A percentile compares a stretch with the other conserved stretches of the same genome.
These are phyloP conservation scores for Pochonia chlamydosporia DNA, from an alignment of 2,329 filamentous ascomycete genomes.

Conservation along the genomic window DNA sequence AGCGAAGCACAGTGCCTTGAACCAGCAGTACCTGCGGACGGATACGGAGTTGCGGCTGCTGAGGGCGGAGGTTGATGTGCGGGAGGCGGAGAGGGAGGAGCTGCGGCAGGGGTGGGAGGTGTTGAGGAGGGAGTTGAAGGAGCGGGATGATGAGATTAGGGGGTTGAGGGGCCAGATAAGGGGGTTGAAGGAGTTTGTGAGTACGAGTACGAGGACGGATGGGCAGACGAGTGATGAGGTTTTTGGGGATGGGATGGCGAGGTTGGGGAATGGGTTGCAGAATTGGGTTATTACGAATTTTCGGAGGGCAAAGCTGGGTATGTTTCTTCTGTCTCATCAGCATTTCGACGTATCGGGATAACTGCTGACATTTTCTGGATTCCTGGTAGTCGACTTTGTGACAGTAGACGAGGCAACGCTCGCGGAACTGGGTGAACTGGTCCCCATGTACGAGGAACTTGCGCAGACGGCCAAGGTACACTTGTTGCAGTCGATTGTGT, in stretches of 20 bases:
- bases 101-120: constrained; percentile 44
- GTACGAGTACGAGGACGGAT: constrained; percentile 56
- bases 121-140: constrained; percentile 37
- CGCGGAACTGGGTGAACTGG: constrained; percentile 39
- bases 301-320: constrained; percentile 53
- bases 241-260: constrained; percentile 55
- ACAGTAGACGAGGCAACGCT: constrained; percentile 34
- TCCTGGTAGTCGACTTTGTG: constrained; percentile 35
- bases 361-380: neutral
- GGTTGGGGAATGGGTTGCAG: constrained; percentile 61
- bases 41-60: constrained; percentile 49
- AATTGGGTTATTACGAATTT: constrained; percentile 72
- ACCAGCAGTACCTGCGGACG: constrained; percentile 45
- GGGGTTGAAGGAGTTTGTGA: constrained; percentile 67
- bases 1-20: constrained; percentile 44
- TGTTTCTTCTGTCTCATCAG: constrained; percentile 15
- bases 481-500: constrained; percentile 57
- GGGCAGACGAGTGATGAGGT: constrained; percentile 61
- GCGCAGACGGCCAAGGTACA: constrained; percentile 51
- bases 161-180: constrained; percentile 54
- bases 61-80: constrained; percentile 41
- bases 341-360: constrained; percentile 5
- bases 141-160: constrained; percentile 51
- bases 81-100: constrained; percentile 41
- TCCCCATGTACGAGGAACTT: constrained; percentile 53